Evolutionary conservation across 495 filamentous ascomycete genomes (phyloP).

Genomic region (Sordaria brevicollis): DNA sequence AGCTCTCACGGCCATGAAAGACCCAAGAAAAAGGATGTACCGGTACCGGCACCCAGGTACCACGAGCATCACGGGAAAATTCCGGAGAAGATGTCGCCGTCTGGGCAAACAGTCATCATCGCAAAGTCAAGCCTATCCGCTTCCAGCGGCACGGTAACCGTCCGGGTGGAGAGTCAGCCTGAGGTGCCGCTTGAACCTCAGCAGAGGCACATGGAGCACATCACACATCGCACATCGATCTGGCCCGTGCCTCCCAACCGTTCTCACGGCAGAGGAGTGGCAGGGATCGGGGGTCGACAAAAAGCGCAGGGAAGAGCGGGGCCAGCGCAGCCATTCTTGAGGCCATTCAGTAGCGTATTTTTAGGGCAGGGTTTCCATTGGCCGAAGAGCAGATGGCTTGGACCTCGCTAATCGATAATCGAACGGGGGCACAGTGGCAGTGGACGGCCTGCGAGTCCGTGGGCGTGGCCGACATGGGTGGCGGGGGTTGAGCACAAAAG

Average conservation of each 20-base stretch:
- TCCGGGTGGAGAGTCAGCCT: background rate
- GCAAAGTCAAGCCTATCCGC: background rate
- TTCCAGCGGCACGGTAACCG: background rate
- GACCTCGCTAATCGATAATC: constrained; percentile 22
- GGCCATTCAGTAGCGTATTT: background rate
- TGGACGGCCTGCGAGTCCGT: constrained; percentile 10
- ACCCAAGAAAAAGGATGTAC: background rate
- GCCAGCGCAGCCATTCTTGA: background rate
- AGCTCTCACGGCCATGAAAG: background rate
- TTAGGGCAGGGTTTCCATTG: constrained; percentile 3
- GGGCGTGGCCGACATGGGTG: background rate
- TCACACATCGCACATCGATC: background rate
- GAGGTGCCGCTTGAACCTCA: background rate
- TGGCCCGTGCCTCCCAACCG: constrained; percentile 6
- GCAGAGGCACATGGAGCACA: background rate
- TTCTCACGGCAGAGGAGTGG: constrained; percentile 8
- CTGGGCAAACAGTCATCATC: background rate
- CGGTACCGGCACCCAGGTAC: background rate
- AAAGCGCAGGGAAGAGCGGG: background rate
- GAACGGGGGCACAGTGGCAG: constrained; percentile 17
- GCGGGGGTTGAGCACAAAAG: background rate
- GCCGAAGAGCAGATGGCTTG: background rate
- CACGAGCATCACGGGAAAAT: background rate
- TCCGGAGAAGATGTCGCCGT: background rate
- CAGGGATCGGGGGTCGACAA: background rate